Conservation (phyloP, 441 rosid genomes). For the Populus tomentosa region DNA sequence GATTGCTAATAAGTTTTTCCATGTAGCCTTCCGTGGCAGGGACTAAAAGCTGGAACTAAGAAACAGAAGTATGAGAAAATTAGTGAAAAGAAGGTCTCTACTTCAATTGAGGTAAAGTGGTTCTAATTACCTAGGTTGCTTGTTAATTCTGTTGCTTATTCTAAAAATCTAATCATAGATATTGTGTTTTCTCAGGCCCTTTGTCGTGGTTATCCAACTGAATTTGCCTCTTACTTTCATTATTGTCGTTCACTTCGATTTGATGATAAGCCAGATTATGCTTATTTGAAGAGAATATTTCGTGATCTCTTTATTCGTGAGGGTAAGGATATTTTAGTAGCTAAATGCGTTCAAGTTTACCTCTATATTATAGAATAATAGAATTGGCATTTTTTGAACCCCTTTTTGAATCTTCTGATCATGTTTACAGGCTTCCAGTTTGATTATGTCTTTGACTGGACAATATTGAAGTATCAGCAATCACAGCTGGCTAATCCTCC, state of each 20-base stretch:
- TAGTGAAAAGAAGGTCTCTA: slow-evolving; percentile 65
- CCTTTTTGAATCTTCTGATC: too few relatives aligned
- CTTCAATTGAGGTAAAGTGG: slow-evolving; percentile 59
- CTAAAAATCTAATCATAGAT: neutral
- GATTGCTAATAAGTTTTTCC: neutral
- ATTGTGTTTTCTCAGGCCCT: slow-evolving; percentile 39
- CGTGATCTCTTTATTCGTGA: slow-evolving; percentile 83
- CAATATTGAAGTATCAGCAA: slow-evolving; percentile 93
- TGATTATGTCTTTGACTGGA: slow-evolving; percentile 98
- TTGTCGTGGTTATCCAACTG: slow-evolving; percentile 75
- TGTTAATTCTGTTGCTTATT: neutral
- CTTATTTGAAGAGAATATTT: slow-evolving; percentile 69
- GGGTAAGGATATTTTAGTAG: slow-evolving; percentile 37
- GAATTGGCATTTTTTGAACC: too few relatives aligned
- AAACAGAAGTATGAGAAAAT: slow-evolving; percentile 73
- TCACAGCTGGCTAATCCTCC: slow-evolving; percentile 82
- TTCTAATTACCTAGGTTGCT: neutral
- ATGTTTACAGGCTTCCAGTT: slow-evolving; percentile 72
- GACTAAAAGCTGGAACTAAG: slow-evolving; percentile 69
- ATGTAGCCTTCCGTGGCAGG: slow-evolving; percentile 81
- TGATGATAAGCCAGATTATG: slow-evolving; percentile 82
- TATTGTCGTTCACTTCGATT: slow-evolving; percentile 77
- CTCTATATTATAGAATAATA: neutral
- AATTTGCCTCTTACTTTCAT: slow-evolving; percentile 83
- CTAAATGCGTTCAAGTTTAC: neutral